Conservation (phyloP, 2,329 filamentous ascomycete genomes). For the Drechslerella stenobrocha region DNA sequence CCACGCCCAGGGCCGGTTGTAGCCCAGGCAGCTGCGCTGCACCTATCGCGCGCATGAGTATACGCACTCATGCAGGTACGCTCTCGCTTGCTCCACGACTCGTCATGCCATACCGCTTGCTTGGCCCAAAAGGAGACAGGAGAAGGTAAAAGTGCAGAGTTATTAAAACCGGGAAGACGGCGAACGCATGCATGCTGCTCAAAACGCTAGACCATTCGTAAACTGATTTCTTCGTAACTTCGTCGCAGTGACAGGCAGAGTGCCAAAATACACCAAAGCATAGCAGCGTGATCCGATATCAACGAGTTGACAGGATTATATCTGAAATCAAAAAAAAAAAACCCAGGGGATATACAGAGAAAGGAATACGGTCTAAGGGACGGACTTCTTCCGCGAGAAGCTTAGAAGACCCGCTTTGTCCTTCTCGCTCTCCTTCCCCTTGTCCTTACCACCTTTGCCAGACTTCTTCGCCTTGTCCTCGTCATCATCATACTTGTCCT, state of each 20-base stretch:
- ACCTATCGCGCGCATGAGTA: slow-evolving; percentile 17
- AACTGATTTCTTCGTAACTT: slow-evolving; percentile 42
- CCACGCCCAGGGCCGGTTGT: slow-evolving; percentile 11
- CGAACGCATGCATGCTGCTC: slow-evolving; percentile 49
- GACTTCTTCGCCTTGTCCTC: slow-evolving; percentile 53
- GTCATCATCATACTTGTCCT: slow-evolving; percentile 83
- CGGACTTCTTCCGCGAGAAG: slow-evolving; percentile 43
- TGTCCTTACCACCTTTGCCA: slow-evolving; percentile 56
- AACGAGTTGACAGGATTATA: not conserved
- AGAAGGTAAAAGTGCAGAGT: slow-evolving; percentile 12
- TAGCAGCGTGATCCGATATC: not conserved
- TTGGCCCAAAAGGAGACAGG: slow-evolving; percentile 28
- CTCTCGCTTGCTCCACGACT: not conserved
- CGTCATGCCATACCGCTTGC: not conserved
- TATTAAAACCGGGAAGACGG: not conserved
- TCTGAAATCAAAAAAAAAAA: not conserved
- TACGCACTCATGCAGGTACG: slow-evolving; percentile 9
- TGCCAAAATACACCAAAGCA: slow-evolving; percentile 60
- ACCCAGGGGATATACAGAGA: not conserved
- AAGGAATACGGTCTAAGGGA: slow-evolving; percentile 10
- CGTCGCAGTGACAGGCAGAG: slow-evolving; percentile 66
- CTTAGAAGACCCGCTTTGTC: slow-evolving; percentile 49
- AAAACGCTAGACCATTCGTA: slow-evolving; percentile 41
- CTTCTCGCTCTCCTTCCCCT: slow-evolving; percentile 54
- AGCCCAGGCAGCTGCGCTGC: slow-evolving; percentile 24